phyloP scores from a whole-genome alignment of 139 green algal species.

The Raphidocelis subcapitata region DNA sequence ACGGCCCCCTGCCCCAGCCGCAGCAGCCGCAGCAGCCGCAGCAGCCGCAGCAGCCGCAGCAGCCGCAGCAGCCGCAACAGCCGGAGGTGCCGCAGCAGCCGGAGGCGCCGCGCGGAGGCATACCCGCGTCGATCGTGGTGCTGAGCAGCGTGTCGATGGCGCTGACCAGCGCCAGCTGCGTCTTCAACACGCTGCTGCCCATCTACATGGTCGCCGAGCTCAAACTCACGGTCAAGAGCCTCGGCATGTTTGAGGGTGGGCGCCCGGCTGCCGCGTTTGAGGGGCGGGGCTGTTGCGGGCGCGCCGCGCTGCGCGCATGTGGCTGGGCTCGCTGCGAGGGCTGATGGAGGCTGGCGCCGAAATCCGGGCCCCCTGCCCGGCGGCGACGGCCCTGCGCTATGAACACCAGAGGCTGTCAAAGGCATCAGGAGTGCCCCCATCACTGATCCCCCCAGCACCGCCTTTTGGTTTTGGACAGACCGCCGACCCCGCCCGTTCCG shows the following conservation, averaged over 20 bases:
- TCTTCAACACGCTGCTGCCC: constrained; percentile 56
- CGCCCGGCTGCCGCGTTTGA: too few species aligned
- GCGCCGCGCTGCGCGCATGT: too few species aligned
- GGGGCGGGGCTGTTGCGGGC: too few species aligned
- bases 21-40: neutral
- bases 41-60: neutral
- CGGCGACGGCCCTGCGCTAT: too few species aligned
- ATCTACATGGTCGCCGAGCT: constrained; percentile 62
- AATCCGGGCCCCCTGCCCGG: too few species aligned
- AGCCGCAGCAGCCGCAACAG: neutral
- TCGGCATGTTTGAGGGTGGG: constrained; percentile 63
- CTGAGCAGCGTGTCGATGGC: constrained; percentile 39
- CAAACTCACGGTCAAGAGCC: constrained; percentile 56
- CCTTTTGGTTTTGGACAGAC: too few species aligned
- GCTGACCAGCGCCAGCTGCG: constrained; percentile 43
- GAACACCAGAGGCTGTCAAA: too few species aligned
- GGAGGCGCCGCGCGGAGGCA: constrained; percentile 11
- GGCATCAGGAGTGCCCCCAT: too few species aligned
- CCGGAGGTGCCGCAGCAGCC: neutral
- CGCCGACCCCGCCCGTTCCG: too few species aligned
- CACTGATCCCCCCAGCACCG: too few species aligned
- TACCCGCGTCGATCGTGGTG: constrained; percentile 43
- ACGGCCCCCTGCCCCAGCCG: neutral
- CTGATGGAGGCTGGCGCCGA: too few species aligned
- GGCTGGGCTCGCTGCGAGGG: too few species aligned